Evolutionary conservation across 139 green algal species (phyloP).

Genomic region (Chlamydomonas schloesseri): DNA sequence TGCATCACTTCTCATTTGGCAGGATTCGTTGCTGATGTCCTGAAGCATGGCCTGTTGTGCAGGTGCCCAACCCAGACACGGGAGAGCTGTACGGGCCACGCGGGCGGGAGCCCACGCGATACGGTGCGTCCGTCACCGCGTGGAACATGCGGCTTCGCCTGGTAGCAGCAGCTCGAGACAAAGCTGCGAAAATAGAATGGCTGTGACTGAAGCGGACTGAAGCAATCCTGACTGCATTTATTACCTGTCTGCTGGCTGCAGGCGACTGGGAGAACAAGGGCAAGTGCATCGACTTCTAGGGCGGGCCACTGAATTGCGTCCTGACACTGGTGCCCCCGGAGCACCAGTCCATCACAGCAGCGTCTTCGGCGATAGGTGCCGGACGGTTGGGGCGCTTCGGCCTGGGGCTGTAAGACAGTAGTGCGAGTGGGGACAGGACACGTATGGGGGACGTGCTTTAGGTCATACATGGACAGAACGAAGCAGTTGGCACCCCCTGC

Average conservation of each 20-base stretch:
- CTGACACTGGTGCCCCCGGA: not conserved
- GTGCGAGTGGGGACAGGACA: not conserved
- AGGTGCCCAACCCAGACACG: constrained; percentile 15
- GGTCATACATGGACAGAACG: too few relatives aligned
- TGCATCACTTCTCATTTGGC: too few relatives aligned
- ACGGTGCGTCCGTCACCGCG: not conserved
- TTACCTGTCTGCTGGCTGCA: not conserved
- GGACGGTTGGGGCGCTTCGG: not conserved
- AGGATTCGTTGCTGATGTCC: not conserved
- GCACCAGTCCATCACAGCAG: not conserved
- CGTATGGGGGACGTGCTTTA: too few relatives aligned
- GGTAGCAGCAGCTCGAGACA: too few relatives aligned
- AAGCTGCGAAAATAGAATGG: too few relatives aligned
- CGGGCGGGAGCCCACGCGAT: constrained; percentile 23
- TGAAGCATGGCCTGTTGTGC: not conserved
- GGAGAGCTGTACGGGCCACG: constrained; percentile 16
- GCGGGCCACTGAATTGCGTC: not conserved
- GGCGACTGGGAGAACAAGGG: constrained; percentile 39
- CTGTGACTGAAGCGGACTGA: too few relatives aligned
- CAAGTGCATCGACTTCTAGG: constrained; percentile 39
- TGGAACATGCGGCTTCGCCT: not conserved
- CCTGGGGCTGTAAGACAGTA: not conserved
- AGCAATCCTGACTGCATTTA: not conserved
- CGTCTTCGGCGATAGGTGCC: not conserved
- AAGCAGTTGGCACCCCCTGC: too few relatives aligned